Conservation (phyloP, 2,329 filamentous ascomycete species). For the Ambrosiella xylebori region DNA sequence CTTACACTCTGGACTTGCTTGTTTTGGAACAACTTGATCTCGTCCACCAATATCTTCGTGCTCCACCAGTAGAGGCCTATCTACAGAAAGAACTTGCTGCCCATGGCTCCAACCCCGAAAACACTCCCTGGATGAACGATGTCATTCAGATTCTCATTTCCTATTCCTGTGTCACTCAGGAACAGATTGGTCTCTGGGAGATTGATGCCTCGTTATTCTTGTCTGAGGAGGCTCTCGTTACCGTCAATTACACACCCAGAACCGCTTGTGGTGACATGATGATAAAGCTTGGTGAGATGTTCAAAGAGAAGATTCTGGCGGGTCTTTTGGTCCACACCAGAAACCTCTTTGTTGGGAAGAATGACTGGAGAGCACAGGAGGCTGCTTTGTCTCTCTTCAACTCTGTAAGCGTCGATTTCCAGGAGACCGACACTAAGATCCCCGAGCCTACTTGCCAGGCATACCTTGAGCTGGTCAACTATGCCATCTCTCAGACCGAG, state of each 20-base stretch:
- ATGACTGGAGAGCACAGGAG: constrained; percentile 51
- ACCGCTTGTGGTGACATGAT: constrained; percentile 84
- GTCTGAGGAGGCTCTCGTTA: constrained; percentile 86
- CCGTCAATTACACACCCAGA: constrained; percentile 86
- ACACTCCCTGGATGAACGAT: constrained; percentile 67
- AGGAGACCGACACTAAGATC: constrained; percentile 64
- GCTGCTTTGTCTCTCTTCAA: constrained; percentile 72
- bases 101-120: constrained; percentile 35
- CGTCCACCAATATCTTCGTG: constrained; percentile 76
- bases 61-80: constrained; percentile 73
- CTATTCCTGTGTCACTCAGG: constrained; percentile 77
- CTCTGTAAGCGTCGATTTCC: constrained; percentile 25
- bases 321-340: constrained; percentile 64
- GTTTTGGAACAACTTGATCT: constrained; percentile 91
- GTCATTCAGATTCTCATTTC: constrained; percentile 71
- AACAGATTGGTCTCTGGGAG: constrained; percentile 92
- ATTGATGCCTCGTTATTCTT: constrained; percentile 92
- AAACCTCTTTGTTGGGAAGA: constrained; percentile 46
- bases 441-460: constrained; percentile 55
- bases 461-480: constrained; percentile 66
- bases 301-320: constrained; percentile 57
- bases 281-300: constrained; percentile 85
- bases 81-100: constrained; percentile 62
- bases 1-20: constrained; percentile 85
- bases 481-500: constrained; percentile 50